Base-by-base conservation (phyloP, 2,329 filamentous ascomycete genomes). In the Exophiala sp. region DNA sequence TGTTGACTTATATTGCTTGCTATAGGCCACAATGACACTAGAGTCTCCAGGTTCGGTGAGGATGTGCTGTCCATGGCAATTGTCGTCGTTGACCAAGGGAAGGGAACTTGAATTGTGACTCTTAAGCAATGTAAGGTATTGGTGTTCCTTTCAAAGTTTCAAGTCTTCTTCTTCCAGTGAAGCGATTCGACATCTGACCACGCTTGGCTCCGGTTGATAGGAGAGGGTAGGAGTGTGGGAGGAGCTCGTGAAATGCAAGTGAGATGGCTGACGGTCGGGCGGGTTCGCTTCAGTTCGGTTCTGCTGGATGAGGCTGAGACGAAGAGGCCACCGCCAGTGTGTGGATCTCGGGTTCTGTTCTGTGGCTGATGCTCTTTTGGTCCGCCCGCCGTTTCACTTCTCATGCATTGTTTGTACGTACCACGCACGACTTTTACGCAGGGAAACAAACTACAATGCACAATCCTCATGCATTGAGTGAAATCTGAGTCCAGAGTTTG, bases 11-110 rank as follows among this genome's bases (percentile, higher is more conserved):
- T 48, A 21, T 44, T 53, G 13, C 51, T 59, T 29, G 59, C 61
- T 18, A 65, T 50, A 4, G 63, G 63, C 61, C 62, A 65, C n/a
- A 56, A 44, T 18, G 54, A 55, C 19, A 65, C 41, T 30, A 65
- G 30, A 23, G 57, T 48, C 42, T 61, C 53, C 13, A 65, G 48
- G 22, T 21, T 49, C 10, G 53, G 52, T 6, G 29, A 38, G 7
- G 50, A 18, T 13, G 14, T 16, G 9, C 18, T 18, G 35, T 46
- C 44, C 32, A 41, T 52, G 24, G 35, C 21, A 38, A 23, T 7
- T 35, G 10, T 27, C 6, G 24, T 5, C 10, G 24, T 5, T 27
- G 6, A 27, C 5, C 24, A 27, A 10, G n/a, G n/a, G n/a, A n/a
- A n/a, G n/a, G n/a, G n/a, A 10, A 27, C 24, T 27, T 27, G 24